Evolutionary conservation across 2,329 filamentous ascomycete species (phyloP), one percentile per base, ranked within the genome.

Genomic region (Eurotiales sp.): DNA sequence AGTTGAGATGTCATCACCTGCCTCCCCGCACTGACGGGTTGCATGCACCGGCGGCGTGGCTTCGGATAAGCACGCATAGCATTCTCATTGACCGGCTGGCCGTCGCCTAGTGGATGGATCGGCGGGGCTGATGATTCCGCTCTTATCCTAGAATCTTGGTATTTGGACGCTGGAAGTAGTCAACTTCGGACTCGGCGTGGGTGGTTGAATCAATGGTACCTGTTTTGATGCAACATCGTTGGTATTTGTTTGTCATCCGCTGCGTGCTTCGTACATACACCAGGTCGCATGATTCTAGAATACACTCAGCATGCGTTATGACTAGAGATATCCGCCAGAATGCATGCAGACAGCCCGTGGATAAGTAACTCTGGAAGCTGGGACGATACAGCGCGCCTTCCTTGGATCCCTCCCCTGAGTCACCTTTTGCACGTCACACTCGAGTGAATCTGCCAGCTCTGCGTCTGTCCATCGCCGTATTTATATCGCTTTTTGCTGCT

Each of bases 151-250:
- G 25, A 27, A 27, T 15, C 45, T 40, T 34, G 45, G 45, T 32
- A 47, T 30, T n/a, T 3, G n/a, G 45, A 21, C 10, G 15, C 25
- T 27, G 25, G n/a, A n/a, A n/a, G 25, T 27, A 27, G 25, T 17
- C 8, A 15, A 46, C 23, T 3, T 15, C 8, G 17, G 3, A 37
- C n/a, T 36, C 21, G 17, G 23, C 19, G 19, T 23, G 23, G n/a
- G n/a, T n/a, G n/a, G n/a, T n/a, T n/a, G n/a, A n/a, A n/a, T n/a
- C n/a, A 46, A 37, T 37, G 14, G 34, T 4, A 8, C n/a, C 17
- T 15, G 34, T 37, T 17, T 34, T 14, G 43, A 36, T 46, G 43
- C 43, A 46, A 46, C 43, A 46, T 46, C 21, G 43, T 14, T 11
- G 6, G 14, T n/a, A 19, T 17, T 19, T 36, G 30, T 14, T 22